Evolutionary conservation across 1,139 yeast species (phyloP).

Genomic region (Hyphopichia pseudoburtonii): DNA sequence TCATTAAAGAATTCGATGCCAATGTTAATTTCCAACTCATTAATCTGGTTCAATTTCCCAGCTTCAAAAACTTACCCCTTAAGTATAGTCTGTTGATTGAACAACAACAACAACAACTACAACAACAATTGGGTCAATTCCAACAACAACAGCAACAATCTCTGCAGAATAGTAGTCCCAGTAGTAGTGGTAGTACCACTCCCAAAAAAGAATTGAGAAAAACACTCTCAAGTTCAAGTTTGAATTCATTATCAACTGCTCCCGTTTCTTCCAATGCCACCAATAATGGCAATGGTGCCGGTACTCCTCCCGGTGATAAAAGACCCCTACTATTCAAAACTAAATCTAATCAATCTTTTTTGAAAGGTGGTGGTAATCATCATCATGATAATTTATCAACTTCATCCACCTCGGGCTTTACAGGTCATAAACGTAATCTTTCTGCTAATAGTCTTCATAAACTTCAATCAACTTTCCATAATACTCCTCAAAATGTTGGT

Average conservation of each 20-base stretch:
- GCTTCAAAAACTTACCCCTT: constrained; percentile 36
- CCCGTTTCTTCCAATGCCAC: constrained; percentile 1
- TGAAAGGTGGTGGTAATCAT: constrained; percentile 7
- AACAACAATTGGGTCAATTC: constrained; percentile 7
- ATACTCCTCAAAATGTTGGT: too few species aligned
- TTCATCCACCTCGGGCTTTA: neutral
- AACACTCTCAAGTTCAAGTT: constrained; percentile 17
- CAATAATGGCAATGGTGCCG: neutral
- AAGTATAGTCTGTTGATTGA: constrained; percentile 8
- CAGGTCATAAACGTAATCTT: constrained; percentile 1
- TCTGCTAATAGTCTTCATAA: constrained; percentile 1
- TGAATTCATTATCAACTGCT: constrained; percentile 5
- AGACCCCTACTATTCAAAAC: constrained; percentile 36
- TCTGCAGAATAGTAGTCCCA: too few species aligned
- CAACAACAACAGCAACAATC: constrained; percentile 8
- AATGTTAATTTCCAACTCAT: constrained; percentile 63
- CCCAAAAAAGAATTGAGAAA: constrained; percentile 26
- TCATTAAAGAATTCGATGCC: constrained; percentile 69
- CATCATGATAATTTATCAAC: neutral
- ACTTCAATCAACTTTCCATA: neutral
- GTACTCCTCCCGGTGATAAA: constrained; percentile 10
- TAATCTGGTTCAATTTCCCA: constrained; percentile 60
- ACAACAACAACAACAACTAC: constrained; percentile 5
- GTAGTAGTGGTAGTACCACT: constrained; percentile 25
- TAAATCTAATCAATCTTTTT: constrained; percentile 28